Evolutionary conservation across 768 basidiomycete genomes (phyloP), one percentile per base, ranked within the genome.

Genomic region (Coprinellus micaceus): DNA sequence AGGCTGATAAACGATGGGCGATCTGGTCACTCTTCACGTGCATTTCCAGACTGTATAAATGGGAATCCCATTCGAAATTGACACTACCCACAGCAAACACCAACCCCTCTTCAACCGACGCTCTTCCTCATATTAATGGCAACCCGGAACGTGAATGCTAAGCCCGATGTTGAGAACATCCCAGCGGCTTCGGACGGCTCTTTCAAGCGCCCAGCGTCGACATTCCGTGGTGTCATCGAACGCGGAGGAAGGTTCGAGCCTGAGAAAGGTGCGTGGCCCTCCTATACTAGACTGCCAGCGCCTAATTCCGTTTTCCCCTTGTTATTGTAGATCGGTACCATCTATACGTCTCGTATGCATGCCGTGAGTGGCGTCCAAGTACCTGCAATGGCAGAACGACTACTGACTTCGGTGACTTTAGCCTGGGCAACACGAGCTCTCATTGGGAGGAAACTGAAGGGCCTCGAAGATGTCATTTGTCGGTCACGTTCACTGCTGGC

Each of bases 381-480:
- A 46, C 36, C 37, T 48, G 41, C 41, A 43, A 29, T 15, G 26
- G 10, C n/a, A n/a, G n/a, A n/a, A 26, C 49, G 24, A n/a, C 54
- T 43, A 56, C 30, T 60, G 39, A 33, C 30, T 57, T 25, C 44
- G 25, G 51, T 36, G 26, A 2, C 17, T 54, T 15, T 45, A 91
- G 89, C 96, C 9, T 98, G 95, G 96, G 96, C 96, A 0, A 92
- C 93, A 25, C 81, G 96, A 61, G 82, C 94, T 4, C 76, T 97
- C 58, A 97, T 98, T 63, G 77, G 88, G 2, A 81, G 95, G 61
- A 86, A 93, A 71, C 80, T 98, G 63, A 99, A 99, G 69, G 94
- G 95, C 1, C 77, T 99, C 24, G 89, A 98, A 60, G 78, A 87
- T 24, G 74, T 91, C 58, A 83, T 99, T 57, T 75, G 94, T 91